Base-by-base conservation (phyloP, 371 early-diverging fungal species). In the Fennellomyces sp. region DNA sequence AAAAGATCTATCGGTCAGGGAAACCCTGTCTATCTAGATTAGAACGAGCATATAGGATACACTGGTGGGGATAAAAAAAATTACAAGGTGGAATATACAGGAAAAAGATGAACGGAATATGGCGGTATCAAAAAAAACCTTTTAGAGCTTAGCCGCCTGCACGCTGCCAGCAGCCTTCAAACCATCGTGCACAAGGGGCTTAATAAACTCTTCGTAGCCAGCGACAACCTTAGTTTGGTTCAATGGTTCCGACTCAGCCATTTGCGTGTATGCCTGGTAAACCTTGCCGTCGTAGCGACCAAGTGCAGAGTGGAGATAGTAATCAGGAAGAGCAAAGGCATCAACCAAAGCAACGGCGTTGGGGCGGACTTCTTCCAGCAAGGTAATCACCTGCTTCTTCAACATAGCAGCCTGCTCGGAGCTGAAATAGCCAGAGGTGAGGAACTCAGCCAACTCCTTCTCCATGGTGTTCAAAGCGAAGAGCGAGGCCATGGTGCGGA, bases 211-310 rank as follows among this genome's bases (percentile, higher is more conserved):
- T 15, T 85, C 78, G 61, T 83, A 87, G 3, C 83, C 79, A 35
- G 73, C 75, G 10, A 81, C 77, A 8, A 87, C 83, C 57, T 69
- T 64, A 4, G 78, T 81, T 33, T 77, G 71, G 60, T 86, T 84
- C 36, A 90, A 66, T 5, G 92, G 92, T 30, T 92, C 91, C 29
- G 73, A 66, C 51, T 85, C 81, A 0, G 88, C 91, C 84, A 84
- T 80, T 62, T 83, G 63, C 11, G 85, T 72, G 72, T 89, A 84
- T 55, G 76, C 65, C 60, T 91, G 89, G 62, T 94, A 94, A 6
- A 88, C 87, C 54, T 80, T 76, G 58, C 92, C 93, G 38, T 92
- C 92, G n/a, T 73, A 79, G 10, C 85, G 76, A 28, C 91, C 94
- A n/a, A 94, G 65, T 10, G 92, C 88, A 30, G 90, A 89, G 67